Base-by-base conservation (phyloP, 1,284 basidiomycete species). In the Leucoagaricus sp. region DNA sequence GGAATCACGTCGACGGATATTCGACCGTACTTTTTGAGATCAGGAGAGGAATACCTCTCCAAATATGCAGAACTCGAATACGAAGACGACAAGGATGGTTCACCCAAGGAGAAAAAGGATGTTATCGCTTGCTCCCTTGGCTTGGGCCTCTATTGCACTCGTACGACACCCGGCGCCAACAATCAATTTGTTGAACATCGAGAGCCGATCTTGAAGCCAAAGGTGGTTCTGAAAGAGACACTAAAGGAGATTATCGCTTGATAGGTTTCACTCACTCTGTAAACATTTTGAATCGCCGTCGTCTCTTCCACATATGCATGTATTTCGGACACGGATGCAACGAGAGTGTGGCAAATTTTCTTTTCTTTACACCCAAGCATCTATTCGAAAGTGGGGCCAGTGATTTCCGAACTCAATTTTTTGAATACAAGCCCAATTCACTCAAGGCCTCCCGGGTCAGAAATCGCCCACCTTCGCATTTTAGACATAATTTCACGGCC, bases 1-100 rank as follows among this genome's bases (percentile, higher is more conserved):
- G 75, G 75, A 42, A 67, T 83, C 42, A 75, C 75, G 4, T 79
- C 76, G 3, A 74, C 72, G 25, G 80, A 79, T 61, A 61, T 77
- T 58, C 70, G 72, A 66, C 66, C 75, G 54, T 60, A 72, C 49
- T 61, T 69, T 8, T 61, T 67, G 12, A 25, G 59, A 0, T 63
- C 68, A 1, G 73, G 73, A 1, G 62, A 63, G 0, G 59, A 58
- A 21, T 81, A 75, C 44, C 69, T 75, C 51, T 61, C 61, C 0
- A 58, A 58, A 1, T 55, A 40, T n/a, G 77, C 81, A 77, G 72
- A 74, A 21, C 73, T 79, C 25, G 61, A 57, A 47, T 68, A 67
- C 63, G 70, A 58, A 62, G 71, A 63, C 36, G 55, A 46, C 38
- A 46, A 55, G 23, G 40, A 33, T 1, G 46, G 15, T 15, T 7